Evolutionary conservation across 768 basidiomycete genomes (phyloP), one percentile per base, ranked within the genome.

Genomic region (Boletus rubropictus): DNA sequence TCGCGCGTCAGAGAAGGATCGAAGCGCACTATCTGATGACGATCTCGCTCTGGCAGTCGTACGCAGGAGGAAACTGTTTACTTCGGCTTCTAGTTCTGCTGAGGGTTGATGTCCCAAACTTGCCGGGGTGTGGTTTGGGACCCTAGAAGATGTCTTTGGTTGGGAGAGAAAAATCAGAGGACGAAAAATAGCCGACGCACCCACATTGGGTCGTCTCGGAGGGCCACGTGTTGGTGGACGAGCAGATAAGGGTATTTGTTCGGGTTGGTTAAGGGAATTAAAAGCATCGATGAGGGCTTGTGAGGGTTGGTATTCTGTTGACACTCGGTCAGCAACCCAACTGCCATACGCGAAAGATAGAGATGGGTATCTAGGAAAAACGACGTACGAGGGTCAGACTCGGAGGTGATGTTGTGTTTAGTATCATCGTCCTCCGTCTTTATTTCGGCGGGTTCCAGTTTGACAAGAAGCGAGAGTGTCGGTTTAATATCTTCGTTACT

Each of bases 251-350:
- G 27, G 32, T 2, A 14, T 22, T 27, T 37, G 29, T 5, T 45
- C 43, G 4, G 39, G 8, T 29, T 2, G 44, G 21, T 11, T 3
- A 8, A 46, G 51, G 4, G 39, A 39, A 21, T 46, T 32, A 15
- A 54, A 21, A 5, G 59, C 55, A 0, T 60, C 50, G 8, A 51
- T 6, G 21, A 61, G 52, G 8, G 53, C 47, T 28, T 32, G 29
- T 1, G 59, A 51, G 5, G 52, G 59, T 25, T 47, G 20, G 7
- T 59, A 51, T 34, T 21, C 55, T 60, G 34, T 29, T 25, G n/a
- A 20, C 1, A 12, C 7, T 14, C 4, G 4, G 7, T 29, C 15
- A 42, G 5, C 2, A 18, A 12, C 4, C 11, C 29, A 29, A 29
- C 12, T 29, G 11, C 7, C 15, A 17, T 18, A 7, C 5, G 12